Conservation (phyloP, 495 filamentous ascomycete genomes). For the Lasiosphaeris hirsuta region DNA sequence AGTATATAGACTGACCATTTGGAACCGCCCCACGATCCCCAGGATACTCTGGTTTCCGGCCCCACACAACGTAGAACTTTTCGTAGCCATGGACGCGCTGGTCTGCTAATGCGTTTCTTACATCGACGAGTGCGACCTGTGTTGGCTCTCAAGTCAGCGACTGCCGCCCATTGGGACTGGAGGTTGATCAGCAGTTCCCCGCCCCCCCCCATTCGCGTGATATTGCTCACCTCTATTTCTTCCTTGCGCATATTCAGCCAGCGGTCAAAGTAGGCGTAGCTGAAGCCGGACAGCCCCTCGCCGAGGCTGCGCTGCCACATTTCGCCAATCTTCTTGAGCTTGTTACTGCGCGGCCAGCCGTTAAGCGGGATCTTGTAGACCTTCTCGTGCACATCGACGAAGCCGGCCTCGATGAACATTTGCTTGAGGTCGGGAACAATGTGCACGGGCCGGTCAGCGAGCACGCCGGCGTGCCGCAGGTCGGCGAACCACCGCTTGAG, state of each 20-base stretch:
- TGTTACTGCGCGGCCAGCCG: constrained; percentile 1
- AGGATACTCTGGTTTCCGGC: neutral
- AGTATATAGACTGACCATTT: too few relatives aligned
- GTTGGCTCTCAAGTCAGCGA: too few relatives aligned
- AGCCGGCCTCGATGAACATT: constrained; percentile 8
- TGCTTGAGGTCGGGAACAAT: neutral
- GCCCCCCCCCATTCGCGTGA: neutral
- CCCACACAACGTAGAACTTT: neutral
- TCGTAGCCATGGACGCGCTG: neutral
- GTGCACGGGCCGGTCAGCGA: neutral
- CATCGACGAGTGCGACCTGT: neutral
- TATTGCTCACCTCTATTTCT: constrained; percentile 7
- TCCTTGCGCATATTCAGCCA: neutral
- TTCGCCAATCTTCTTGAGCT: constrained; percentile 1
- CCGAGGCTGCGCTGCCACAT: neutral
- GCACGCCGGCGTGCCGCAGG: neutral
- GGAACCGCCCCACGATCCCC: too few relatives aligned
- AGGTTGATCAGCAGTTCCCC: too few relatives aligned
- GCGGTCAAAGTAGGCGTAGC: neutral
- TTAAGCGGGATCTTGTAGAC: constrained; percentile 4
- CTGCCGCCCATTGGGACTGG: too few relatives aligned
- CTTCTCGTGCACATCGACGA: constrained; percentile 12
- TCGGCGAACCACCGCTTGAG: neutral
- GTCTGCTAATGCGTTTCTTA: neutral
- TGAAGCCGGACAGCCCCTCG: constrained; percentile 5